Conservation (phyloP, 805 yeast genomes). For the Schwanniomyces sp. region DNA sequence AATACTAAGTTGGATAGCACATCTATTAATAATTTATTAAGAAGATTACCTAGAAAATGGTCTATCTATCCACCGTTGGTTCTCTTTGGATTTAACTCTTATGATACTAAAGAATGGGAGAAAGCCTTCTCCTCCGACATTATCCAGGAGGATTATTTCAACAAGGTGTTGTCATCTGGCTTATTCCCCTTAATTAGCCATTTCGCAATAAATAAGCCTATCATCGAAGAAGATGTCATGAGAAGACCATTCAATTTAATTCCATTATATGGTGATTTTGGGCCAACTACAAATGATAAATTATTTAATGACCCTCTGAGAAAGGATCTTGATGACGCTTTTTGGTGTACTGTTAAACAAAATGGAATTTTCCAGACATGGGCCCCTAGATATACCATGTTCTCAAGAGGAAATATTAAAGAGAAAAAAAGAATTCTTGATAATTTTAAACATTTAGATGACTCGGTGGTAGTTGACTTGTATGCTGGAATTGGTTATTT, state of each 20-base stretch:
- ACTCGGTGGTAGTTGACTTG: slow-evolving; percentile 58
- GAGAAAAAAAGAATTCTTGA: slow-evolving; percentile 70
- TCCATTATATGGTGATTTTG: slow-evolving; percentile 69
- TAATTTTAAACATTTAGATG: slow-evolving; percentile 33
- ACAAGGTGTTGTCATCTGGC: slow-evolving; percentile 11
- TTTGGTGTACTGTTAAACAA: slow-evolving; percentile 73
- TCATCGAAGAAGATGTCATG: slow-evolving; percentile 52
- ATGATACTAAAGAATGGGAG: slow-evolving; percentile 39
- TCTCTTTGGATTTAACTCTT: slow-evolving; percentile 51
- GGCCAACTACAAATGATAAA: slow-evolving; percentile 35
- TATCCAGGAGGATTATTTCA: slow-evolving; percentile 13
- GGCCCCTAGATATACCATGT: slow-evolving; percentile 88
- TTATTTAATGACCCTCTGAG: slow-evolving; percentile 35
- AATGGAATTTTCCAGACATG: slow-evolving; percentile 77
- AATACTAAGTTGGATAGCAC: not conserved
- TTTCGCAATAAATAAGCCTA: slow-evolving; percentile 72
- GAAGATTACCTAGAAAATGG: slow-evolving; percentile 52
- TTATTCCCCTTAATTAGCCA: slow-evolving; percentile 44
- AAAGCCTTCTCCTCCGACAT: not conserved
- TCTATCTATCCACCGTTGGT: slow-evolving; percentile 68
- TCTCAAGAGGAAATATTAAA: slow-evolving; percentile 81
- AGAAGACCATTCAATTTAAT: slow-evolving; percentile 63
- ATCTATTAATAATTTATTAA: not conserved
- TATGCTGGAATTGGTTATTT: slow-evolving; percentile 89
- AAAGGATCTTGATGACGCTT: slow-evolving; percentile 48